Evolutionary conservation across 2,329 filamentous ascomycete species (phyloP), one percentile per base, ranked within the genome.

Genomic region (Diaporthe eres): DNA sequence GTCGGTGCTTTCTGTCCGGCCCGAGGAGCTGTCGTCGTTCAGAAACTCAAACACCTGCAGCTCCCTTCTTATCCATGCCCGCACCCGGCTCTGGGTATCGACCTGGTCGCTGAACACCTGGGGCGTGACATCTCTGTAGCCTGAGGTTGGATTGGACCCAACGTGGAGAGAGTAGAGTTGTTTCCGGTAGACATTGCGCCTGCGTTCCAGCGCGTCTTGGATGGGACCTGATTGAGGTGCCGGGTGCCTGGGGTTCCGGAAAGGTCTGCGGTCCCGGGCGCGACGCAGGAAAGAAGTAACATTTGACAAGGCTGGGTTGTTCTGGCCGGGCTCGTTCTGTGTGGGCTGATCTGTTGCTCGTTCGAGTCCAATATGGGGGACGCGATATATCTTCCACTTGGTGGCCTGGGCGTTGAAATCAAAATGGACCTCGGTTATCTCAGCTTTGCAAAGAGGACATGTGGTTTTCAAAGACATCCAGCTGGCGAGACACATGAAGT

Each of bases 11-110:
- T 61, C 63, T 57, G 60, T 25, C 74, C 75, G 79, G 78, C 7
- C 77, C 65, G 12, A 79, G 81, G 12, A 79, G 82, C 76, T 2
- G 85, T 87, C 73, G 22, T 70, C 75, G 31, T 68, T 57, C 17
- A 97, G 86, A 80, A 96, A 97, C 22, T 90, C 88, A 79, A 98
- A 98, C 25, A 98, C 94, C 73, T 92, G 92, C 4, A 98, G 86
- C 82, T 98, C 96, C 58, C 96, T 90, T 0, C 95, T 90, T 70
- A 98, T 91, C 90, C 95, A 98, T 77, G 91, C 92, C 9, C 94
- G 90, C 2, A 96, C 95, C 49, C 94, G 92, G 0, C 93, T 94
- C 25, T 95, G 89, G 0, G 98, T 89, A 31, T 92, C 90, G 0
- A 90, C 84, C 31, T 95, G 93, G 1, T 84, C 84, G 75, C 88